Evolutionary conservation across 2,329 filamentous ascomycete genomes (phyloP).

Genomic region (Colletotrichum endophyticum): DNA sequence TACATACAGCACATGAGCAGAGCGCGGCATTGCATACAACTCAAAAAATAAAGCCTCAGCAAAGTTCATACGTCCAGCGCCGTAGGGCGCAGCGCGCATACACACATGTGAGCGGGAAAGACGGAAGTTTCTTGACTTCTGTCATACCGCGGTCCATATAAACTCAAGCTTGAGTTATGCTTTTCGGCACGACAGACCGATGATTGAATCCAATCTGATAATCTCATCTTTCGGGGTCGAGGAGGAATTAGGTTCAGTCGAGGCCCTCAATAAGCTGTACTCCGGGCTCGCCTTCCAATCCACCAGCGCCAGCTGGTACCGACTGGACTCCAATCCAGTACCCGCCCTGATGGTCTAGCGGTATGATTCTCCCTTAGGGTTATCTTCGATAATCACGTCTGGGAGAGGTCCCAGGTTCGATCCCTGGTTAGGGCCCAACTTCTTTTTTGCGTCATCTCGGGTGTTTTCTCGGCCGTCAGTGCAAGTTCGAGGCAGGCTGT

Average conservation of each 20-base stretch:
- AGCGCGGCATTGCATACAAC: background rate
- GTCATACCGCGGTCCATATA: background rate
- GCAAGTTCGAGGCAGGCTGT: background rate
- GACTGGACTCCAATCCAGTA: background rate
- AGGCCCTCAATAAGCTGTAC: background rate
- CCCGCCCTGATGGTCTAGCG: conserved; percentile 19
- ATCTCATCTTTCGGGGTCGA: background rate
- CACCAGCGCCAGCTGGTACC: background rate
- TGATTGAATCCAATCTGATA: background rate
- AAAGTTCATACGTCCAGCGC: background rate
- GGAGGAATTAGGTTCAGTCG: background rate
- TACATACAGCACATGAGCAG: background rate
- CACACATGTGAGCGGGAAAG: background rate
- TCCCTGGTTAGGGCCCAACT: conserved; percentile 17
- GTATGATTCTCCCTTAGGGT: conserved; percentile 23
- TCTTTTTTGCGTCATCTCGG: background rate
- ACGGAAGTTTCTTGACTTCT: background rate
- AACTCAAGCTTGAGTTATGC: background rate
- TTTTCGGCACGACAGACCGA: background rate
- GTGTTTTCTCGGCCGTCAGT: background rate
- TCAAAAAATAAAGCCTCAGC: background rate
- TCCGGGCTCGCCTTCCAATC: background rate
- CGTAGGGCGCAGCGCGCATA: background rate
- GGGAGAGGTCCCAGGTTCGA: conserved; percentile 22
- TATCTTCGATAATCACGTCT: background rate